Conservation (phyloP, 148 eudicot genomes). For the Amaranthus cruentus region DNA sequence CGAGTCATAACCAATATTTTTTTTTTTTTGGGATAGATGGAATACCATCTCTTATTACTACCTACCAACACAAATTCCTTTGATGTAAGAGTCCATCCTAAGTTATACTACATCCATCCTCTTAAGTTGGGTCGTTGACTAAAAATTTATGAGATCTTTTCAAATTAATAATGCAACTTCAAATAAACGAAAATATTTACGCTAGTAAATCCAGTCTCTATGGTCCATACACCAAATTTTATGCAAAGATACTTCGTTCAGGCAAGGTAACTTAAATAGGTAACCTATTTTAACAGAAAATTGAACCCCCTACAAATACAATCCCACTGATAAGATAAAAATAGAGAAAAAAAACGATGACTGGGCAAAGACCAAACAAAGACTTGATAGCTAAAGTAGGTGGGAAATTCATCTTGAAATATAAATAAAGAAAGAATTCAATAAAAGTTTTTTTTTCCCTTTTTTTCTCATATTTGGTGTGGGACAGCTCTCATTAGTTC, state of each 20-base stretch:
- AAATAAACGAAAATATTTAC: too few relatives aligned
- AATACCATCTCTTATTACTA: too few relatives aligned
- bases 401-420: slow-evolving; percentile 17
- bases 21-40: too few relatives aligned
- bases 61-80: too few relatives aligned
- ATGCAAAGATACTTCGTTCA: background rate
- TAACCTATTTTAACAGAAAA: background rate
- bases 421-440: background rate
- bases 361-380: slow-evolving; percentile 12
- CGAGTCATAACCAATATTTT: too few relatives aligned
- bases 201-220: background rate
- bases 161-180: too few relatives aligned
- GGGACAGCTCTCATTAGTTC: slow-evolving; percentile 5
- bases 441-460: background rate
- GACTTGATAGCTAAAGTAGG: slow-evolving; percentile 4
- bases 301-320: background rate
- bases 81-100: too few relatives aligned
- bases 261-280: background rate
- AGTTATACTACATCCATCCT: too few relatives aligned
- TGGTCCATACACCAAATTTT: background rate
- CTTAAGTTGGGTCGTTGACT: too few relatives aligned
- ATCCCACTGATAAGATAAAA: background rate
- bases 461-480: background rate
- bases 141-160: too few relatives aligned
- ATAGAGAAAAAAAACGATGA: background rate